Percentiles rank a stretch among this genome's conserved stretches.
Evolutionary conservation across 2,329 filamentous ascomycete species (phyloP).

Genomic region (Colletotrichum sublineola): DNA sequence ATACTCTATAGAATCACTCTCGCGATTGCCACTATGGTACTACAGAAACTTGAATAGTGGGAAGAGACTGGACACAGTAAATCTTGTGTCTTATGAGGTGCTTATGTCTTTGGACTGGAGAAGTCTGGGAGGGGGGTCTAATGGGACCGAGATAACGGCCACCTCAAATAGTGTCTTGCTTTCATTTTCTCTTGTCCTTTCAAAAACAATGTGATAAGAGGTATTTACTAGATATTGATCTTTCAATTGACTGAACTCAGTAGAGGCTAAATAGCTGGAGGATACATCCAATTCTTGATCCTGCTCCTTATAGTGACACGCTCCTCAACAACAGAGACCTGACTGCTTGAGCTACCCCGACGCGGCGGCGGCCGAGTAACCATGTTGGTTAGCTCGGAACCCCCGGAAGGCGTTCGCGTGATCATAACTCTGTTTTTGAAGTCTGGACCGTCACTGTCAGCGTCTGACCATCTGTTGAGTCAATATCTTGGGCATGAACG

Average conservation of each 20-base stretch:
- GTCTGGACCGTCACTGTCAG: conserved; percentile 2
- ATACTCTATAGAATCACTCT: background rate
- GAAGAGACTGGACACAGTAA: background rate
- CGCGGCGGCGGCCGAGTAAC: conserved; percentile 19
- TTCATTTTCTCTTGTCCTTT: background rate
- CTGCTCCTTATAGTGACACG: conserved; percentile 16
- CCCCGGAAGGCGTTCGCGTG: conserved; percentile 33
- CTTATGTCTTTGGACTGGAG: background rate
- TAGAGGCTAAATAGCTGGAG: background rate
- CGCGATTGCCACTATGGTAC: background rate
- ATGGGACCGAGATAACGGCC: background rate
- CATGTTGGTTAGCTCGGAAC: conserved; percentile 33
- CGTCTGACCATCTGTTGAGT: background rate
- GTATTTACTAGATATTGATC: background rate
- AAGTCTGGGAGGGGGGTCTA: background rate
- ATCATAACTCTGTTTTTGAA: conserved; percentile 35
- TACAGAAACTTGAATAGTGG: background rate
- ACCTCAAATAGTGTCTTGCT: background rate
- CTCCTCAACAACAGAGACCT: conserved; percentile 23
- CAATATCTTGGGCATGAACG: background rate
- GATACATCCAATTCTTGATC: conserved; percentile 35
- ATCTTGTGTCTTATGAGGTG: background rate
- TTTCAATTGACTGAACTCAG: background rate
- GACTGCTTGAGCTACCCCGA: conserved; percentile 31
- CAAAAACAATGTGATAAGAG: background rate